Base-by-base conservation (phyloP, 2,329 filamentous ascomycete species). In the Aspergillus terreus region DNA sequence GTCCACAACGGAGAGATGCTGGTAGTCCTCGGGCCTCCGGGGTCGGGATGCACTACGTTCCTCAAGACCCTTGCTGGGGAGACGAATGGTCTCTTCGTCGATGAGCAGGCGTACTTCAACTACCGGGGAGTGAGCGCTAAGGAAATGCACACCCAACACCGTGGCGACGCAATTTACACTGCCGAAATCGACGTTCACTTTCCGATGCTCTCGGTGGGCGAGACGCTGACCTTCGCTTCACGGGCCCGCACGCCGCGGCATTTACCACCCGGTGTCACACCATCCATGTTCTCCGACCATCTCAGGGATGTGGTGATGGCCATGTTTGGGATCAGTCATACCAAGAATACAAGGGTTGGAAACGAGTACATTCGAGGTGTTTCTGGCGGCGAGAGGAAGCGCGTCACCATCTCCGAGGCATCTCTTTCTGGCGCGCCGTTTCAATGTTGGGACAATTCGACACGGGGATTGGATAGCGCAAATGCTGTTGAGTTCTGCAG, bases 1-100 rank as follows among this genome's bases (percentile, higher is more conserved):
- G 60, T 86, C 4, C 68, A 69, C 5, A 65, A 68, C 35, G 76
- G 76, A 17, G 76, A 79, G 64, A 75, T 78, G 67, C 68, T 78
- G 45, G 63, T 78, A 2, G 76, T 79, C 1, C 68, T 79, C 0
- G 76, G 76, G 0, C 70, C 60, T 17, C 69, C 69, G 0, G 69
- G 70, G 4, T 63, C 62, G 10, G 67, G 68, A 44, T 94, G 89
- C 70, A 88, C 86, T 12, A 92, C 89, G 1, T 83, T 92, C 57
- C 76, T 94, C 51, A 92, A 92, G 76, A 88, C 87, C 0, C 80
- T 92, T 58, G 82, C 88, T 6, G 88, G 89, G 56, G 87, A 92
- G 70, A 88, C 85, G 35, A 85, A 89, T 58, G 88, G 88, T 44
- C 86, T 92, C 62, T 81, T 80, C 56, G 77, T 92, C 17, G 85